Evolutionary conservation across 176 grass and related monocot species (phyloP).

Genomic region (Raddia guianensis): DNA sequence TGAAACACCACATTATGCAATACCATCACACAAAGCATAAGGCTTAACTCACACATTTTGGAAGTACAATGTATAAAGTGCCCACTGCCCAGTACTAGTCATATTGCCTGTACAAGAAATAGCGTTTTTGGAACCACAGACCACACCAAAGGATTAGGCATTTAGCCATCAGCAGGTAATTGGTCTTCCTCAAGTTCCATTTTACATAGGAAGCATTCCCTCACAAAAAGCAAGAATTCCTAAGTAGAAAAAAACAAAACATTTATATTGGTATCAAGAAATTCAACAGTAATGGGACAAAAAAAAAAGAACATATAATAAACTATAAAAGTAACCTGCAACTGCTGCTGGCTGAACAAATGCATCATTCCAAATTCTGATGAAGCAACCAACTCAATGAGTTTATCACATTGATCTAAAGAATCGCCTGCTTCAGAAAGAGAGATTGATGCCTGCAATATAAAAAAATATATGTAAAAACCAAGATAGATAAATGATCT

Average conservation of each 20-base stretch:
- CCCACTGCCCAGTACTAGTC: not conserved
- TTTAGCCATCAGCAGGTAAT: slow-evolving; percentile 40
- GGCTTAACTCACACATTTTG: not conserved
- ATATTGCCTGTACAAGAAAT: not conserved
- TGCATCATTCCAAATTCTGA: slow-evolving; percentile 73
- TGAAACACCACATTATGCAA: not conserved
- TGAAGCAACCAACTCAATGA: slow-evolving; percentile 90
- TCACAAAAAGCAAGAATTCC: slow-evolving; percentile 90
- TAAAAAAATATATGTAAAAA: not conserved
- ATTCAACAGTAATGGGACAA: not conserved
- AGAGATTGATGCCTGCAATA: slow-evolving; percentile 72
- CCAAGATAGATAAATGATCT: not conserved
- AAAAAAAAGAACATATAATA: not conserved
- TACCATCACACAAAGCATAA: not conserved
- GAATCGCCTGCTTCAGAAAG: slow-evolving; percentile 73
- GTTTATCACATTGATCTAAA: slow-evolving; percentile 58
- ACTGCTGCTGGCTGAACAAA: slow-evolving; percentile 91
- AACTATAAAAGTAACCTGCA: slow-evolving; percentile 59
- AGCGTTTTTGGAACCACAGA: not conserved
- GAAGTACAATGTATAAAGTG: not conserved
- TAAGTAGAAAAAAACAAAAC: slow-evolving; percentile 39
- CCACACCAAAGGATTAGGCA: not conserved
- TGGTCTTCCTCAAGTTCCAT: slow-evolving; percentile 85
- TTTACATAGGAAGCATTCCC: slow-evolving; percentile 69
- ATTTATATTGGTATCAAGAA: slow-evolving; percentile 12